A percentile compares a stretch with the other conserved stretches of the same genome.
Evolutionary conservation across 441 rosid genomes (phyloP).

Genomic region (Gossypium aridum): DNA sequence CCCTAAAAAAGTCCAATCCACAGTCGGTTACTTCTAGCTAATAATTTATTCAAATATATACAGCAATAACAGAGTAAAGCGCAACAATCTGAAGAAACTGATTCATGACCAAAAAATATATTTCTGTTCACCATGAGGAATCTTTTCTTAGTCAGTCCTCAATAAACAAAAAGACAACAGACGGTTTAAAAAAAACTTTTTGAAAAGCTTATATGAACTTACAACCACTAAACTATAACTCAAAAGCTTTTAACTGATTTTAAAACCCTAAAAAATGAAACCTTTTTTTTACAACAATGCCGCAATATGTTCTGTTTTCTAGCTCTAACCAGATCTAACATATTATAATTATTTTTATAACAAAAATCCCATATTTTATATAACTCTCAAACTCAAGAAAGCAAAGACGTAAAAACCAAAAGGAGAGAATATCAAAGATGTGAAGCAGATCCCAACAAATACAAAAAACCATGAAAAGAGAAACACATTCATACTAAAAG

Average conservation of each 20-base stretch:
- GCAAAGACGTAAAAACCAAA: conserved; percentile 24
- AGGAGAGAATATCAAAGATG: conserved; percentile 29
- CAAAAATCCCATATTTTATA: conserved; percentile 7
- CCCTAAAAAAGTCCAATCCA: neutral
- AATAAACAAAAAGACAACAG: conserved; percentile 32
- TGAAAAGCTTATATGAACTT: conserved; percentile 34
- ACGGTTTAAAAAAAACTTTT: conserved; percentile 17
- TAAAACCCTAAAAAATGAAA: neutral
- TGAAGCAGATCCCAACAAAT: conserved; percentile 37
- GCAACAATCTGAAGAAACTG: conserved; percentile 10
- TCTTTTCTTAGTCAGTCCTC: conserved; percentile 27
- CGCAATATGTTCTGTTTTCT: neutral
- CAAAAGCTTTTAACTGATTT: neutral
- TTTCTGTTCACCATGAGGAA: conserved; percentile 29
- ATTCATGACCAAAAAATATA: conserved; percentile 15
- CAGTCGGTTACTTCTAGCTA: neutral
- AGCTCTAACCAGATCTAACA: conserved; percentile 31
- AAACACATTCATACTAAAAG: neutral
- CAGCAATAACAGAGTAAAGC: conserved; percentile 5
- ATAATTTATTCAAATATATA: conserved; percentile 3
- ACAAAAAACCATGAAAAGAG: neutral
- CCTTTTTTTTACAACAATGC: neutral
- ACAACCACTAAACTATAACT: conserved; percentile 24
- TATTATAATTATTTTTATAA: conserved; percentile 3
- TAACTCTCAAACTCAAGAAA: neutral